Evolutionary conservation across 2,329 filamentous ascomycete genomes (phyloP).

Genomic region (Colletotrichum filicis): DNA sequence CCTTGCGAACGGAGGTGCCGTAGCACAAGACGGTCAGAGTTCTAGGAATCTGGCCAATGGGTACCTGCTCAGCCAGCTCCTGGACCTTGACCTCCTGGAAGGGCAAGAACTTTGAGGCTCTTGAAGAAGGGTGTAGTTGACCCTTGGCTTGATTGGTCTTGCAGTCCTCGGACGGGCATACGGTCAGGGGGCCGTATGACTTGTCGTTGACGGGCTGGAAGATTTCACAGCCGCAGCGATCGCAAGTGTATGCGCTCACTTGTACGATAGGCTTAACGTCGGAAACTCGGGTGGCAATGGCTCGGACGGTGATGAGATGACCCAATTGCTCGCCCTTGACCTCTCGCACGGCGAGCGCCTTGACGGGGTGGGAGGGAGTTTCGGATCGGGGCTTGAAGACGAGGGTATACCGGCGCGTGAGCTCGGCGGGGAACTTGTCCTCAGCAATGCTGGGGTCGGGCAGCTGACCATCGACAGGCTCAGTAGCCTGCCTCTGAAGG

Average conservation of each 20-base stretch:
- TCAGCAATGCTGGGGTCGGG: conserved; percentile 71
- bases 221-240: conserved; percentile 95
- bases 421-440: conserved; percentile 88
- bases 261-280: conserved; percentile 98
- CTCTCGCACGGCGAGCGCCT: conserved; percentile 87
- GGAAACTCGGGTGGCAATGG: conserved; percentile 93
- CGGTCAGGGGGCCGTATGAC: conserved; percentile 86
- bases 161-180: conserved; percentile 93
- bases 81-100: conserved; percentile 99
- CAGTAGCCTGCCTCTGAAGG: conserved; percentile 68
- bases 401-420: conserved; percentile 93
- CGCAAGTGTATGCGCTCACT: conserved; percentile 97
- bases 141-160: conserved; percentile 91
- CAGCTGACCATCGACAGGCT: conserved; percentile 55
- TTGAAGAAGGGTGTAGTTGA: conserved; percentile 92
- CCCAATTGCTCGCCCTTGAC: conserved; percentile 94
- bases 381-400: conserved; percentile 94
- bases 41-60: conserved; percentile 95
- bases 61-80: conserved; percentile 98
- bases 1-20: conserved; percentile 83
- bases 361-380: conserved; percentile 70
- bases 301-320: conserved; percentile 91
- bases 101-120: conserved; percentile 94
- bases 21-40: conserved; percentile 91
- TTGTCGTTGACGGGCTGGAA: conserved; percentile 96